Conservation (phyloP, 306 rosid species). For the Betula pendula region DNA sequence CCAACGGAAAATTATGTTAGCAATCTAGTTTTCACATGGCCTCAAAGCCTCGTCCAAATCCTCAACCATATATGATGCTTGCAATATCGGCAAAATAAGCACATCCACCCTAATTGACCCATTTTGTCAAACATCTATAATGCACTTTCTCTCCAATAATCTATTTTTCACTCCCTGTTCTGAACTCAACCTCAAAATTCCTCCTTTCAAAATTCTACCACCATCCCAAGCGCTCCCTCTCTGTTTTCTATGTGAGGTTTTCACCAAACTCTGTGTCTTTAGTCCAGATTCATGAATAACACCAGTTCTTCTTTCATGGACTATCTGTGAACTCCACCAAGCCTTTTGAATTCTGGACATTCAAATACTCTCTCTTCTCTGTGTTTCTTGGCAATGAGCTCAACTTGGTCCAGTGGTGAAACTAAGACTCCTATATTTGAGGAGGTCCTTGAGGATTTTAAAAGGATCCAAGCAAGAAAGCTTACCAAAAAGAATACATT, state of each 20-base stretch:
- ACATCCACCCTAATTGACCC: constrained; percentile 55
- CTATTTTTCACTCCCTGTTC: background rate
- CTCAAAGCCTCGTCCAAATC: constrained; percentile 65
- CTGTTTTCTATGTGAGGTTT: constrained; percentile 30
- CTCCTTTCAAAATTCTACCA: constrained; percentile 22
- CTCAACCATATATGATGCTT: constrained; percentile 47
- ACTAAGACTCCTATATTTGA: constrained; percentile 34
- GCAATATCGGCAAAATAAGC: constrained; percentile 60
- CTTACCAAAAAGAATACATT: too few species aligned
- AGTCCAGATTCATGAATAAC: constrained; percentile 26
- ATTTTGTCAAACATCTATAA: constrained; percentile 65
- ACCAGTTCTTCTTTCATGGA: background rate
- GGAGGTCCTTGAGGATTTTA: constrained; percentile 28
- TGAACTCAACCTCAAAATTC: constrained; percentile 16
- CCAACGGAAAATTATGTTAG: constrained; percentile 57
- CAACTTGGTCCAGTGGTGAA: constrained; percentile 45
- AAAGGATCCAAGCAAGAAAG: too few species aligned
- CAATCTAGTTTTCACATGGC: constrained; percentile 56
- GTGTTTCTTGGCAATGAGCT: constrained; percentile 27
- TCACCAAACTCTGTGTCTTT: constrained; percentile 31
- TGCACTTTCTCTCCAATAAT: constrained; percentile 45
- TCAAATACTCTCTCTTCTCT: constrained; percentile 31
- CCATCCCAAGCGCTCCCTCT: background rate
- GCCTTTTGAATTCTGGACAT: constrained; percentile 34
- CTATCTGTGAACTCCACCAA: constrained; percentile 22